Evolutionary conservation across 768 basidiomycete genomes (phyloP).

Genomic region (Trametes villosa): DNA sequence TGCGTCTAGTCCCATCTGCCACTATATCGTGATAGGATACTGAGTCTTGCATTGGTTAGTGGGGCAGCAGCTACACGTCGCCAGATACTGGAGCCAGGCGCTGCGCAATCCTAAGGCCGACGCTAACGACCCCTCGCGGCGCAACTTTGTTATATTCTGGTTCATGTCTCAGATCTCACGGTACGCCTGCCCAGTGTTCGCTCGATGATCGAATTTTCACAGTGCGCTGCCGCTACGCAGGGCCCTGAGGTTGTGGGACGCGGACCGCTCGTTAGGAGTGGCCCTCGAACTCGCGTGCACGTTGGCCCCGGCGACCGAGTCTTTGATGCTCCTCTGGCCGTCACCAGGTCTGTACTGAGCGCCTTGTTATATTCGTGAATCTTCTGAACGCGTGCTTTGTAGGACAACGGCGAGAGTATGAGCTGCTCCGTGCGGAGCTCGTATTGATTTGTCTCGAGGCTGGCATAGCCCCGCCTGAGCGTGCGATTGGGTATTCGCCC

Average conservation of each 20-base stretch:
- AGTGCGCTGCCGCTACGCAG: not conserved
- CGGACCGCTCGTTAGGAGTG: conserved; percentile 57
- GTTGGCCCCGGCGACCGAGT: conserved; percentile 48
- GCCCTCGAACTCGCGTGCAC: conserved; percentile 70
- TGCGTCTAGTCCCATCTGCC: conserved; percentile 18
- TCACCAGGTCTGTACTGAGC: not conserved
- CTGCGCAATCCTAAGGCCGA: conserved; percentile 61
- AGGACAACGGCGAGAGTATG: not conserved
- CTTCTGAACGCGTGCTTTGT: not conserved
- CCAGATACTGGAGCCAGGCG: conserved; percentile 59
- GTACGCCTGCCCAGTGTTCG: conserved; percentile 32
- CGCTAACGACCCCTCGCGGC: conserved; percentile 50
- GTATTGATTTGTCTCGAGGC: not conserved
- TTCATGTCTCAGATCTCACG: conserved; percentile 73
- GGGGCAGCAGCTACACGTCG: conserved; percentile 60
- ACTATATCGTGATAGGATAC: not conserved
- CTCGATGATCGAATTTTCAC: not conserved
- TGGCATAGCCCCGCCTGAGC: conserved; percentile 26
- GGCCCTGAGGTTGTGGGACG: conserved; percentile 59
- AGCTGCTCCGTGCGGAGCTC: not conserved
- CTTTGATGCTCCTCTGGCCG: not conserved
- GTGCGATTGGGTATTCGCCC: not conserved
- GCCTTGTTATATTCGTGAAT: conserved; percentile 32
- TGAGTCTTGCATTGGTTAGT: conserved; percentile 43
- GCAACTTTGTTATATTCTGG: conserved; percentile 78